Conservation (phyloP, 2,329 filamentous ascomycete genomes). For the Arthrobotrys sinensis region DNA sequence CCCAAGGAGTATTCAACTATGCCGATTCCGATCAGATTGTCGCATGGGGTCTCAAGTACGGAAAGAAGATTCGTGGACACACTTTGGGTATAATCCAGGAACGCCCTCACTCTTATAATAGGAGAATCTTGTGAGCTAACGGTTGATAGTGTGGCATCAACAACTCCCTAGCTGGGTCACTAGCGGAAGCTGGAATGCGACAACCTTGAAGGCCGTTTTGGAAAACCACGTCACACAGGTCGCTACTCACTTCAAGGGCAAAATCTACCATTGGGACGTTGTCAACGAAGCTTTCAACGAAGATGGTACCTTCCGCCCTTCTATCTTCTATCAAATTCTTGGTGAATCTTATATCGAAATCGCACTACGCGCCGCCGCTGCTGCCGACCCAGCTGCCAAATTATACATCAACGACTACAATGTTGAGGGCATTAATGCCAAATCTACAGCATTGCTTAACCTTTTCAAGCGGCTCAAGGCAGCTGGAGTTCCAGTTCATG, state of each 20-base stretch:
- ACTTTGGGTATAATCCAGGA: constrained; percentile 65
- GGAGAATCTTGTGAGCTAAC: background rate
- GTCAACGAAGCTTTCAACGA: constrained; percentile 77
- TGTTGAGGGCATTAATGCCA: constrained; percentile 72
- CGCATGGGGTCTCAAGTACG: constrained; percentile 70
- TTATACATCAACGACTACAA: constrained; percentile 78
- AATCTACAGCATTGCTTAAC: constrained; percentile 69
- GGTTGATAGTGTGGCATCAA: constrained; percentile 69
- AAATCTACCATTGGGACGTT: constrained; percentile 77
- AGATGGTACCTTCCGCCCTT: constrained; percentile 70
- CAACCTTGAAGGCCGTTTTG: constrained; percentile 73
- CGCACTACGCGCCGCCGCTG: constrained; percentile 73
- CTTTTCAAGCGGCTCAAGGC: constrained; percentile 68
- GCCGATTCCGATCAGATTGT: constrained; percentile 73
- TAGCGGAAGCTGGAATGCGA: constrained; percentile 60
- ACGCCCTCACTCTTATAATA: background rate
- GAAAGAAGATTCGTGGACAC: constrained; percentile 76
- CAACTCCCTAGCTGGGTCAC: constrained; percentile 66
- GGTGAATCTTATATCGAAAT: constrained; percentile 74
- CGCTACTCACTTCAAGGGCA: constrained; percentile 73
- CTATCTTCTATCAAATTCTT: constrained; percentile 73
- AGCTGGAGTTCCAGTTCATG: constrained; percentile 71
- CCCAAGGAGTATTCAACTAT: constrained; percentile 74
- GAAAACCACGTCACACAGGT: constrained; percentile 76
- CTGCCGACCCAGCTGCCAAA: constrained; percentile 73